Evolutionary conservation across 2,329 filamentous ascomycete species (phyloP).

Genomic region (Septoria linicola): DNA sequence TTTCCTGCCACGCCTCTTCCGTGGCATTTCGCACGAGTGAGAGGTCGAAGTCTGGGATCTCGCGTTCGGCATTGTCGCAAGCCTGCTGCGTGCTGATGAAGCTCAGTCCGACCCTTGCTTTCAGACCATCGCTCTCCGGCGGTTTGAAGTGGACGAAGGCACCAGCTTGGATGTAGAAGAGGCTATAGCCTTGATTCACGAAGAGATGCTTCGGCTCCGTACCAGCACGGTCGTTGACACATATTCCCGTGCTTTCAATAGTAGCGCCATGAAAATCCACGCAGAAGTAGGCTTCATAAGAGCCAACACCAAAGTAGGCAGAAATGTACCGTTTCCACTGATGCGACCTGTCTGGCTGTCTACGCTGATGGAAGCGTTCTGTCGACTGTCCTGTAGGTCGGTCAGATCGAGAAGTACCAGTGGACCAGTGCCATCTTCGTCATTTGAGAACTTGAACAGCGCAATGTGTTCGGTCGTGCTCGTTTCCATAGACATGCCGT

Average conservation of each 20-base stretch:
- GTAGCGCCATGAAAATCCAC: constrained; percentile 55
- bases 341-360: constrained; percentile 54
- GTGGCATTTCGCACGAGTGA: constrained; percentile 47
- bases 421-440: constrained; percentile 45
- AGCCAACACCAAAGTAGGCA: constrained; percentile 60
- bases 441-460: constrained; percentile 57
- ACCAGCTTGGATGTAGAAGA: constrained; percentile 40
- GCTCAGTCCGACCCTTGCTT: constrained; percentile 66
- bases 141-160: constrained; percentile 26
- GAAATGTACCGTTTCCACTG: constrained; percentile 57
- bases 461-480: constrained; percentile 58
- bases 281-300: constrained; percentile 59
- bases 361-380: constrained; percentile 53
- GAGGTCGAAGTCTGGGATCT: constrained; percentile 68
- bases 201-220: constrained; percentile 41
- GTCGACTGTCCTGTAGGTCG: constrained; percentile 55
- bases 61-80: constrained; percentile 63
- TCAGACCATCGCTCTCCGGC: constrained; percentile 40
- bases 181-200: constrained; percentile 33
- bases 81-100: constrained; percentile 65
- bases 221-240: constrained; percentile 53
- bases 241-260: constrained; percentile 58
- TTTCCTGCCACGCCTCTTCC: constrained; percentile 40
- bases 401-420: constrained; percentile 59
- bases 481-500: constrained; percentile 59